Percentiles rank a stretch among this genome's conserved stretches.
Conservation (phyloP, 2,329 filamentous ascomycete genomes). For the Botryotinia globosa region DNA sequence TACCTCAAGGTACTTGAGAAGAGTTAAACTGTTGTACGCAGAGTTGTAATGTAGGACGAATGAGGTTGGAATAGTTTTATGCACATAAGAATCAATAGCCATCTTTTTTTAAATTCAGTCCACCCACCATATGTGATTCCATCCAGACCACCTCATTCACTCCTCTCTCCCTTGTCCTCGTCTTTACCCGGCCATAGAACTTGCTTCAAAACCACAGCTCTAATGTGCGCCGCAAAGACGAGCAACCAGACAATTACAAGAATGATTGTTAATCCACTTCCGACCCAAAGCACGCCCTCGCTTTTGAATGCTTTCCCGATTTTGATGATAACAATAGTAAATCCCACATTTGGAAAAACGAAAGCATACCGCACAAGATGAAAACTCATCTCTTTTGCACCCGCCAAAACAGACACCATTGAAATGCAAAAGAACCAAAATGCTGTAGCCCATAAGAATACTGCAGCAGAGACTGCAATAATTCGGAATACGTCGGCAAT, state of each 20-base stretch:
- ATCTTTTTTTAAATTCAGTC: neutral
- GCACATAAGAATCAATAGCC: neutral
- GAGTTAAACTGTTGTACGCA: neutral
- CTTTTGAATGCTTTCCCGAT: constrained; percentile 50
- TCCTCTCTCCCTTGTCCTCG: constrained; percentile 38
- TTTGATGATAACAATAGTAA: constrained; percentile 54
- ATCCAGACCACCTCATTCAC: constrained; percentile 22
- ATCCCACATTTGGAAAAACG: constrained; percentile 61
- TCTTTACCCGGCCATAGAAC: constrained; percentile 40
- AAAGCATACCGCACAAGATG: constrained; percentile 63
- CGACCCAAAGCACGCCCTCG: constrained; percentile 47
- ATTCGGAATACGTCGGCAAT: constrained; percentile 42
- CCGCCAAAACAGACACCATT: constrained; percentile 39
- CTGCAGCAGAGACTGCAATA: constrained; percentile 43
- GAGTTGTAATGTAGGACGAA: neutral
- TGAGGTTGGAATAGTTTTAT: neutral
- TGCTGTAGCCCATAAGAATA: constrained; percentile 63
- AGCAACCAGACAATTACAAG: constrained; percentile 39
- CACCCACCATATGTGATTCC: neutral
- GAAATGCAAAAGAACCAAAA: constrained; percentile 54
- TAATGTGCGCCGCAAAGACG: constrained; percentile 32
- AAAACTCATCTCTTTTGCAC: constrained; percentile 48
- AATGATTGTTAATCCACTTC: constrained; percentile 49
- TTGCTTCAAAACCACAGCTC: constrained; percentile 35
- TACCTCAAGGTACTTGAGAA: neutral